Evolutionary conservation across 257 asterid species (phyloP).

Genomic region (Solanum sitiens): DNA sequence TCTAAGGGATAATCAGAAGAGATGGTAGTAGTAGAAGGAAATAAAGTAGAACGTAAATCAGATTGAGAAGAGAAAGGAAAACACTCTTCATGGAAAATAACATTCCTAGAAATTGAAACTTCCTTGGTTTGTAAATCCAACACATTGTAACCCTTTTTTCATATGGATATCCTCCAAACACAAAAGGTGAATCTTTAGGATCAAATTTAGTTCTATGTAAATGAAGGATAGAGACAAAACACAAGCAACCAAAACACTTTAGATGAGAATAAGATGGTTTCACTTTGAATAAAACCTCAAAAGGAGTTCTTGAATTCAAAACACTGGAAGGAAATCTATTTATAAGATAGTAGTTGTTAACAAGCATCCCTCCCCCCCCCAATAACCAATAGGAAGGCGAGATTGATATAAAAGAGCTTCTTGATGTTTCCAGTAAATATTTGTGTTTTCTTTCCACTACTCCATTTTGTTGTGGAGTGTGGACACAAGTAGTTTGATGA

Average conservation of each 20-base stretch:
- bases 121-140: background rate
- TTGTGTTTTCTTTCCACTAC: background rate
- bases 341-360: background rate
- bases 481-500: background rate
- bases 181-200: background rate
- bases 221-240: background rate
- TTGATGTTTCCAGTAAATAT: background rate
- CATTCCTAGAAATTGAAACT: background rate
- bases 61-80: background rate
- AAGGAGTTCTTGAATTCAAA: background rate
- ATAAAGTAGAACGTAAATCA: background rate
- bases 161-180: background rate
- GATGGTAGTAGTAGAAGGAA: background rate
- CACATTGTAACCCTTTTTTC: background rate
- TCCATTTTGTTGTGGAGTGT: background rate
- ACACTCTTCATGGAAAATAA: background rate
- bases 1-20: background rate
- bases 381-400: background rate
- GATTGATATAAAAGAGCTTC: background rate
- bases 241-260: background rate
- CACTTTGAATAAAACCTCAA: background rate
- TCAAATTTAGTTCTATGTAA: background rate
- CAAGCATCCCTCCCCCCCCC: background rate
- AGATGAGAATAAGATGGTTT: background rate
- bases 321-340: background rate